Evolutionary conservation across 805 yeast species (phyloP).

Genomic region (Hanseniaspora thailandica): DNA sequence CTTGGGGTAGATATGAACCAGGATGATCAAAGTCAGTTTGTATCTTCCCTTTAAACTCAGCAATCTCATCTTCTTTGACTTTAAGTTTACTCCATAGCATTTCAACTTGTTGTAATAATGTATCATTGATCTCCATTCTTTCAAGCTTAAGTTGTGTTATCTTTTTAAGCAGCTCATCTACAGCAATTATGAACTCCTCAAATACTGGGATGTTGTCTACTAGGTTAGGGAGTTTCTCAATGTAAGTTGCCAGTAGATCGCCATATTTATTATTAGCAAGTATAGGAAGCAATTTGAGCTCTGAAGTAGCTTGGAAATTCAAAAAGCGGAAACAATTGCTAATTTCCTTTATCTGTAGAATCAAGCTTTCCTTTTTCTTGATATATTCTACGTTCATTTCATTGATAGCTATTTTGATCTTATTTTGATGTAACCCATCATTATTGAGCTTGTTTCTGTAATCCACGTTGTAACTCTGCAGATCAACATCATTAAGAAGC

Average conservation of each 20-base stretch:
- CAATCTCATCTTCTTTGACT: slow-evolving; percentile 34
- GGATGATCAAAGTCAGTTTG: slow-evolving; percentile 28
- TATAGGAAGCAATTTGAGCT: not conserved
- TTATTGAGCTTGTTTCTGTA: not conserved
- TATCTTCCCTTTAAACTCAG: slow-evolving; percentile 28
- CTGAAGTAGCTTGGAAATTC: slow-evolving; percentile 1
- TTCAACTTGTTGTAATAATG: slow-evolving; percentile 33
- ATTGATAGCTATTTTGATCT: not conserved
- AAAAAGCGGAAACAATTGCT: slow-evolving; percentile 11
- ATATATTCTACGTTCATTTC: slow-evolving; percentile 8
- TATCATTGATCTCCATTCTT: slow-evolving; percentile 24
- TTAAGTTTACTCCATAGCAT: slow-evolving; percentile 47
- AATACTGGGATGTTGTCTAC: slow-evolving; percentile 16
- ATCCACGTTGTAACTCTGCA: not conserved
- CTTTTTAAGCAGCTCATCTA: slow-evolving; percentile 13
- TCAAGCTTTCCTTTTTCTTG: slow-evolving; percentile 10
- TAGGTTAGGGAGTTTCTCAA: slow-evolving; percentile 20
- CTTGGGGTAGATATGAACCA: slow-evolving; percentile 31
- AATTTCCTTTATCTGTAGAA: slow-evolving; percentile 14
- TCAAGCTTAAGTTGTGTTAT: slow-evolving; percentile 29
- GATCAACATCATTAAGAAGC: slow-evolving; percentile 16
- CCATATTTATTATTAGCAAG: not conserved
- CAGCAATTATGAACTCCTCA: slow-evolving; percentile 7
- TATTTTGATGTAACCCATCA: slow-evolving; percentile 16
- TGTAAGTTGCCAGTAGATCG: slow-evolving; percentile 16